Evolutionary conservation across 1,284 basidiomycete genomes (phyloP), one percentile per base, ranked within the genome.

Genomic region (Tausonia pullulans): DNA sequence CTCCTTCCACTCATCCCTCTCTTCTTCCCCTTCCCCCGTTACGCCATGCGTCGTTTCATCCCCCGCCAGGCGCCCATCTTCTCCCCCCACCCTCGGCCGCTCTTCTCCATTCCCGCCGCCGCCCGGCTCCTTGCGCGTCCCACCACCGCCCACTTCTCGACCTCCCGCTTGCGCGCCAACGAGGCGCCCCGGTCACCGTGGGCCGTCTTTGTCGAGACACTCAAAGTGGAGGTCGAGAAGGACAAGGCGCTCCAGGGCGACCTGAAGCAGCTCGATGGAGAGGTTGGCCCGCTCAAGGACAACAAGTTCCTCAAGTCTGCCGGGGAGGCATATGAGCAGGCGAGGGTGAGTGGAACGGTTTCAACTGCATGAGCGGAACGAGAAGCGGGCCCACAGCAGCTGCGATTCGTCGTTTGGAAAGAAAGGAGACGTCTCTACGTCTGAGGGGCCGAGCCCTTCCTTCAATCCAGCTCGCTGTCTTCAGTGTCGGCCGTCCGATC

Each of bases 271-370:
- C 82, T 98, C 45, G 90, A 95, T 77, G 96, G 96, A 70, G 92
- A 98, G 75, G 95, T 96, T 50, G 90, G 91, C 78, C 97, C 97
- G 78, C 79, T 97, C 61, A 94, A 96, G 78, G 95, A 98, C 75
- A 90, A 87, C 64, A 92, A 95, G 74, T 88, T 94, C n/a, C 88
- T 66, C 57, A 62, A 63, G 57, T 55, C 44, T 49, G 65, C 65
- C 16, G 60, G 63, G 61, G 65, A 66, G 48, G 13, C 63, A 7
- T 66, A 66, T 58, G 65, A 66, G 56, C 45, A 58, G 10, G 65
- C 65, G 3, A 53, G 65, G 44, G 65, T 66, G 74, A 70, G 83
- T 82, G 59, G 39, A 2, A 64, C 57, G 68, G 62, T 60, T 40
- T 67, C 6, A 50, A 44, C 55, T 57, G 10, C 39, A 56, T 13